Conservation (phyloP, 306 rosid genomes). For the Oxytropis ochrocephala region DNA sequence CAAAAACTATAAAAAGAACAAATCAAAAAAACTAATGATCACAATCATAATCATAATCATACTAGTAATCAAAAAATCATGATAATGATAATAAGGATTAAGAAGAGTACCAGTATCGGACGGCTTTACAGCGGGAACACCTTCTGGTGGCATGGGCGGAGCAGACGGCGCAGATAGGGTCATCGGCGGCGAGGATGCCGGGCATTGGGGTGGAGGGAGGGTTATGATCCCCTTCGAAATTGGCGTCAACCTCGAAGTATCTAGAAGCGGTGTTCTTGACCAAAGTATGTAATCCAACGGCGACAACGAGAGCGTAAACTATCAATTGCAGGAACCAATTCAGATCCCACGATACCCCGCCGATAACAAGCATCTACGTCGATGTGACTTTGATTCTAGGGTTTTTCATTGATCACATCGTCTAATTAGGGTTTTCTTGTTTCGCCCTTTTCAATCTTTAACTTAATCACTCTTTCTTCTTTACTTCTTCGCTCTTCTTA, state of each 20-base stretch:
- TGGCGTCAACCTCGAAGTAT: constrained; percentile 86
- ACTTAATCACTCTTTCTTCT: not conserved
- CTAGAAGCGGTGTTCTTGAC: constrained; percentile 78
- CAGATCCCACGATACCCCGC: constrained; percentile 71
- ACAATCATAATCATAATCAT: not conserved
- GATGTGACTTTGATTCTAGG: constrained; percentile 17
- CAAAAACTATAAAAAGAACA: not conserved
- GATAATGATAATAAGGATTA: not conserved
- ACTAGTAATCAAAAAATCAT: not conserved
- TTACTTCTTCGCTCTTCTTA: not conserved
- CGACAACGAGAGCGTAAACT: constrained; percentile 36
- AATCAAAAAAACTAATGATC: not conserved
- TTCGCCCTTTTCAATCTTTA: not conserved
- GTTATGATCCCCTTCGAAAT: constrained; percentile 49
- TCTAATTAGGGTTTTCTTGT: constrained; percentile 19
- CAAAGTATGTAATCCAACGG: constrained; percentile 49
- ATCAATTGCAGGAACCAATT: constrained; percentile 74
- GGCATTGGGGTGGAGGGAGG: constrained; percentile 46
- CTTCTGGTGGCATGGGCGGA: constrained; percentile 35
- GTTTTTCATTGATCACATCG: constrained; percentile 20
- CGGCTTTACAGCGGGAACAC: constrained; percentile 87
- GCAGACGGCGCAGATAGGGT: constrained; percentile 54
- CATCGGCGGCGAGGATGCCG: constrained; percentile 27
- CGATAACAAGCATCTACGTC: constrained; percentile 87
- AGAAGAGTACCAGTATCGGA: constrained; percentile 62